These are phyloP conservation scores for Elsinoe arachidis DNA, from an alignment of 2,329 filamentous ascomycete species.

Conservation along the genomic window DNA sequence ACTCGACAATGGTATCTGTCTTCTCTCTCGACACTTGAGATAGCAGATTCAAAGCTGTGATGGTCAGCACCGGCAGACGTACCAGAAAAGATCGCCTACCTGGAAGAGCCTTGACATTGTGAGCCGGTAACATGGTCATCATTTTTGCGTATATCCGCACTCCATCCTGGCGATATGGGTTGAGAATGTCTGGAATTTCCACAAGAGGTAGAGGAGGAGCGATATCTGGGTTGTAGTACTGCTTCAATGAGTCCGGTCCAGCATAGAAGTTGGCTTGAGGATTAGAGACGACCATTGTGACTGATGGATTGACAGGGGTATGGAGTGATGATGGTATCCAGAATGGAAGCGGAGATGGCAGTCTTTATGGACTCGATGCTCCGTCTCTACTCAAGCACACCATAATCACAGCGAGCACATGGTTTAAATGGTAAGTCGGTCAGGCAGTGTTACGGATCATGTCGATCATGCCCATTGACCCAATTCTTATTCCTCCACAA, in stretches of 20 bases:
- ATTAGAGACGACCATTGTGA: neutral
- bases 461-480: conserved; percentile 1
- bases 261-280: conserved; percentile 44
- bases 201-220: conserved; percentile 53
- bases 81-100: conserved; percentile 28
- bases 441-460: neutral
- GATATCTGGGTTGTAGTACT: conserved; percentile 53
- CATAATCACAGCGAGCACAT: neutral
- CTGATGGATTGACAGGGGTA: neutral
- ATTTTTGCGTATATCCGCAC: conserved; percentile 58
- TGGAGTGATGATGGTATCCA: neutral
- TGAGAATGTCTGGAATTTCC: conserved; percentile 50
- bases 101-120: conserved; percentile 58
- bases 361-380: neutral
- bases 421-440: conserved; percentile 2
- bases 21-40: conserved; percentile 12
- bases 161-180: conserved; percentile 49
- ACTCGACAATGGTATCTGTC: conserved; percentile 49
- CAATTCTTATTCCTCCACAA: neutral
- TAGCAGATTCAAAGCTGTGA: conserved; percentile 1
- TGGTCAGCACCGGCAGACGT: neutral
- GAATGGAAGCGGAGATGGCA: neutral
- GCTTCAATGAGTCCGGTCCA: conserved; percentile 47
- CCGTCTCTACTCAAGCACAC: neutral
- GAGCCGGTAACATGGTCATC: conserved; percentile 55